Percentiles rank a stretch among this genome's conserved stretches.
Evolutionary conservation across 306 rosid species (phyloP).

Genomic region (Senna siamea): DNA sequence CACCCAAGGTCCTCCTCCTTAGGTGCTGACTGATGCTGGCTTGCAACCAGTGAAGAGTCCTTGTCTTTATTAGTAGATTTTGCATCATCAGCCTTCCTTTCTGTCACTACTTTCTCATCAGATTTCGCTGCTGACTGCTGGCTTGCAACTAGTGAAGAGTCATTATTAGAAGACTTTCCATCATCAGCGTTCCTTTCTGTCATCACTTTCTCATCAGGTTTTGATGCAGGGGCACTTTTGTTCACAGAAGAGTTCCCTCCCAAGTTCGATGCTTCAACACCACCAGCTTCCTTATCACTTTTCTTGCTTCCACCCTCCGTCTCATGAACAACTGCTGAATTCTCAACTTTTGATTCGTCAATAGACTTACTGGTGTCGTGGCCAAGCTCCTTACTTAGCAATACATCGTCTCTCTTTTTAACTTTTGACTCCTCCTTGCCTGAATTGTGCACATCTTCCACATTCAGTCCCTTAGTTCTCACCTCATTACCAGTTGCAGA

Average conservation of each 20-base stretch:
- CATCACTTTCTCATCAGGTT: conserved; percentile 44
- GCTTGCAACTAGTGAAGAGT: conserved; percentile 44
- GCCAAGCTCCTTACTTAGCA: conserved; percentile 37
- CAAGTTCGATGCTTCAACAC: conserved; percentile 37
- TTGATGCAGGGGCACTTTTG: conserved; percentile 49
- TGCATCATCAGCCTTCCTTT: conserved; percentile 43
- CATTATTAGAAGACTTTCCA: conserved; percentile 44
- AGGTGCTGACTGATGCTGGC: conserved; percentile 41
- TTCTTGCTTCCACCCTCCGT: conserved; percentile 34
- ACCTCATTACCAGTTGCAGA: conserved; percentile 25
- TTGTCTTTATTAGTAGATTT: conserved; percentile 46
- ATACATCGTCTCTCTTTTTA: conserved; percentile 21
- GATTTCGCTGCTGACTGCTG: conserved; percentile 37
- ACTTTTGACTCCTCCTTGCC: conserved; percentile 36
- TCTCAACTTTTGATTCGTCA: conserved; percentile 36
- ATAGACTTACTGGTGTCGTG: conserved; percentile 36
- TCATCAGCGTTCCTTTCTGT: conserved; percentile 42
- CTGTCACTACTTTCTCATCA: conserved; percentile 43
- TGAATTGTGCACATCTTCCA: conserved; percentile 35
- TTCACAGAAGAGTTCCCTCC: conserved; percentile 44
- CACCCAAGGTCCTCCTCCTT: conserved; percentile 85
- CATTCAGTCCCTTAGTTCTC: conserved; percentile 28
- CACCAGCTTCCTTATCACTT: conserved; percentile 29
- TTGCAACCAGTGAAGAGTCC: conserved; percentile 46
- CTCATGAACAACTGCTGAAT: conserved; percentile 39